Percentiles rank a stretch among this genome's conserved stretches.
Evolutionary conservation across 495 filamentous ascomycete species (phyloP).

Genomic region (Penicillium chermesinum): DNA sequence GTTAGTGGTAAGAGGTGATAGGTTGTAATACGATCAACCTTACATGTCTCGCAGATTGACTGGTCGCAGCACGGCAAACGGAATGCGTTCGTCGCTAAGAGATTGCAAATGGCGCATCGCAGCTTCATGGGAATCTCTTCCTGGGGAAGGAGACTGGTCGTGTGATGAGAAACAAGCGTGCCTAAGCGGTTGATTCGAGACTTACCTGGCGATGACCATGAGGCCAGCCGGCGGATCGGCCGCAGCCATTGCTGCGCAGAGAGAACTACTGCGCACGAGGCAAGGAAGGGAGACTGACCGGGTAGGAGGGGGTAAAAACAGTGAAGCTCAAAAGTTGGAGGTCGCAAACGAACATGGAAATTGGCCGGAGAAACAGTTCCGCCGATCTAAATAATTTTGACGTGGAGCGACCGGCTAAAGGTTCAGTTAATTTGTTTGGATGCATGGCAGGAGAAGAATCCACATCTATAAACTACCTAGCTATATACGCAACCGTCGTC

Average conservation of each 20-base stretch:
- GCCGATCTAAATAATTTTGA: conserved; percentile 11
- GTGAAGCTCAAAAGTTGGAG: background rate
- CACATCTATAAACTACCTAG: background rate
- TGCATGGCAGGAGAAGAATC: too few species aligned
- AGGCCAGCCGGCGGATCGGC: conserved; percentile 40
- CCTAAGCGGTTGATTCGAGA: background rate
- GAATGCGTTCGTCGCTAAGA: conserved; percentile 85
- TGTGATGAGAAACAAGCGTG: background rate
- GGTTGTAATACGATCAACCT: conserved; percentile 23
- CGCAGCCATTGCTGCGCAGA: conserved; percentile 30
- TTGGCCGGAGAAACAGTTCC: conserved; percentile 18
- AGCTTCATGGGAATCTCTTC: conserved; percentile 93
- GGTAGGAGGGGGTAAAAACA: background rate
- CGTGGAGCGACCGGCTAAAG: background rate
- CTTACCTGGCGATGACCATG: conserved; percentile 44
- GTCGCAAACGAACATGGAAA: conserved; percentile 7
- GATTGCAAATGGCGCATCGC: conserved; percentile 87
- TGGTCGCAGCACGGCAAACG: conserved; percentile 93
- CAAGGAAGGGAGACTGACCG: conserved; percentile 1
- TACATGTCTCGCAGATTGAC: conserved; percentile 87
- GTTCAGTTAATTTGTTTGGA: background rate
- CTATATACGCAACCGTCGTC: conserved; percentile 14
- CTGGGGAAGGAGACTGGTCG: conserved; percentile 62
- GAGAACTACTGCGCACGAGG: background rate
- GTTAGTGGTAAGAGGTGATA: background rate